These are phyloP conservation scores for Avena sativa DNA, from an alignment of 176 grass and related monocot genomes.

Conservation along the genomic window DNA sequence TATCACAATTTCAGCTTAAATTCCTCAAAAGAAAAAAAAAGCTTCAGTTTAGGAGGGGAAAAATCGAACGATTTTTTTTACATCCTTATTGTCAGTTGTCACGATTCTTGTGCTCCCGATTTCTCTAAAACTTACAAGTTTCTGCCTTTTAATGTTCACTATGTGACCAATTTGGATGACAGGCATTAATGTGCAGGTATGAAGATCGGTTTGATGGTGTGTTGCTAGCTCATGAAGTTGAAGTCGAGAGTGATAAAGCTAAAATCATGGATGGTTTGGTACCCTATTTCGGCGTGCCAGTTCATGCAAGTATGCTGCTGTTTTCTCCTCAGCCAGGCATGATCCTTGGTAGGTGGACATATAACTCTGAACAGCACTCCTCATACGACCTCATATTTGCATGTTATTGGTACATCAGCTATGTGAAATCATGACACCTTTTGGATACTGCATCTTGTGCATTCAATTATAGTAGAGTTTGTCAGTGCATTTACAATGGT, in stretches of 20 bases:
- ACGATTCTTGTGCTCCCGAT: not conserved
- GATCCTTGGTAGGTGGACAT: slow-evolving; percentile 64
- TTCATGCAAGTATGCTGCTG: slow-evolving; percentile 61
- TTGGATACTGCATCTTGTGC: not conserved
- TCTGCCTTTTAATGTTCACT: not conserved
- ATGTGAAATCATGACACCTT: not conserved
- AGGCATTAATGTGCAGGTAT: slow-evolving; percentile 50
- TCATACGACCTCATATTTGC: not conserved
- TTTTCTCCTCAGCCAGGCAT: slow-evolving; percentile 83
- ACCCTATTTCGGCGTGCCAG: slow-evolving; percentile 62
- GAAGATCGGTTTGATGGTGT: slow-evolving; percentile 80
- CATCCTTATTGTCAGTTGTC: not conserved
- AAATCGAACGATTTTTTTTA: not conserved
- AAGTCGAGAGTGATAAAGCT: slow-evolving; percentile 37
- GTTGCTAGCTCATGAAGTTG: slow-evolving; percentile 59
- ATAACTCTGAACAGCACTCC: not conserved
- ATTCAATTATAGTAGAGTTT: not conserved
- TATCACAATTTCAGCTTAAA: not conserved
- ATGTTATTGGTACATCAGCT: not conserved
- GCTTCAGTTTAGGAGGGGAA: not conserved
- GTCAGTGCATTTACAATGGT: not conserved
- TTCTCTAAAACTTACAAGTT: not conserved
- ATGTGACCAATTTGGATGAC: not conserved
- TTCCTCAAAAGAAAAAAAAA: not conserved
- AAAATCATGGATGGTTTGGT: slow-evolving; percentile 75